Evolutionary conservation across 2,329 filamentous ascomycete species (phyloP), one percentile per base, ranked within the genome.

Genomic region (Diaporthe capsici): DNA sequence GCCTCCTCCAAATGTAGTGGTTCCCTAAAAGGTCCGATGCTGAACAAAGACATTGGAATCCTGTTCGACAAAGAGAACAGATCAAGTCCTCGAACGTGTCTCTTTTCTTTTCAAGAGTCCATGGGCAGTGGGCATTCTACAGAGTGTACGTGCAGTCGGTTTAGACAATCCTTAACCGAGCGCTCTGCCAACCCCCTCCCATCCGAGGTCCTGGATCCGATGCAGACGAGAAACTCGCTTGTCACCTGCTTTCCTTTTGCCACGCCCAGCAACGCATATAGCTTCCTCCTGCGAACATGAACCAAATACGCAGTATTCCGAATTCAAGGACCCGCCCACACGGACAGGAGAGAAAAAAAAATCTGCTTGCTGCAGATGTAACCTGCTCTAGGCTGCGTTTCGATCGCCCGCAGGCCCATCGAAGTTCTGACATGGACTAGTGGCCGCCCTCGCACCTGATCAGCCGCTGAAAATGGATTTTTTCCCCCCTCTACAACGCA

Each of bases 331-430:
- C 15, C 61, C 42, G 22, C 44, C 63, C 28, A 15, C 44, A 53
- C 8, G 31, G 15, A 6, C 12, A 39, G 65, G 12, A 25, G 8
- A 67, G 9, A 6, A n/a, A 44, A 6, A 61, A 68, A 68, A 68
- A 39, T 65, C 22, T 68, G 65, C 34, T 39, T 39, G 65, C 20
- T 53, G 47, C 47, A 68, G 47, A 68, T 68, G 65, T 34, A 68
- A 68, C 65, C 17, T 68, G 28, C 25, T 22, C 65, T 53, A 39
- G 34, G 25, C 34, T 7, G 15, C 22, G 4, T 31, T 25, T 67
- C 39, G 25, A 10, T 49, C 20, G 60, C 31, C 31, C 31, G 31
- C 31, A 31, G 31, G 25, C n/a, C 39, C 1, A 15, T 25, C 13
- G 22, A 37, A 53, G 3, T 68, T 68, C 20, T 25, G 12, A 34